A percentile compares a stretch with the other conserved stretches of the same genome.
phyloP scores from a whole-genome alignment of 164 flowering plant genomes.

The Liriodendron chinense region DNA sequence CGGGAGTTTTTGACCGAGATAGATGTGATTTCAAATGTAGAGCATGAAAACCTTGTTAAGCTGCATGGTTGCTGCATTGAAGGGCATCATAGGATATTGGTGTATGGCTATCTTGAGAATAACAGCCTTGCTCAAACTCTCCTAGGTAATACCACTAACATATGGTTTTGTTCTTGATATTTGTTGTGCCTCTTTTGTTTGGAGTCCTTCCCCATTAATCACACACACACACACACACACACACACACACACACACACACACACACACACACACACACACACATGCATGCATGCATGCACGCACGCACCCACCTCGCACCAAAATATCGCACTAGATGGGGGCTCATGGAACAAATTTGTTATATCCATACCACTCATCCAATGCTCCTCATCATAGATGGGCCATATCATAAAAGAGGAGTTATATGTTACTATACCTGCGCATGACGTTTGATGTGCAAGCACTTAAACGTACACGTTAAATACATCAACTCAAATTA shows the following conservation, averaged over 20 bases:
- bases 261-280: too few relatives aligned
- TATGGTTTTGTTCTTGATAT: neutral
- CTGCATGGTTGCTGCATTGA: conserved; percentile 92
- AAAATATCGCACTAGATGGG: neutral
- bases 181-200: conserved; percentile 6
- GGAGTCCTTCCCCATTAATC: neutral
- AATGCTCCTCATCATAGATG: neutral
- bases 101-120: conserved; percentile 83
- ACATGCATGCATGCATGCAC: too few relatives aligned
- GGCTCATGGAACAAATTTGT: neutral
- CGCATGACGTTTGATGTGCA: too few relatives aligned
- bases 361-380: too few relatives aligned
- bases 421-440: too few relatives aligned
- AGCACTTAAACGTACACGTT: too few relatives aligned
- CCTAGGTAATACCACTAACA: conserved; percentile 46
- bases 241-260: too few relatives aligned
- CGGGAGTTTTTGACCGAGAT: conserved; percentile 83
- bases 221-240: too few relatives aligned
- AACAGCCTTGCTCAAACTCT: conserved; percentile 85
- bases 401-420: neutral
- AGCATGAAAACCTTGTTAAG: conserved; percentile 81
- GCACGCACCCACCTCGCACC: too few relatives aligned
- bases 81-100: conserved; percentile 73
- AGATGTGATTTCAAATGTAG: conserved; percentile 57
- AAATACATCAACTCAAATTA: too few relatives aligned